A percentile compares a stretch with the other conserved stretches of the same genome.
phyloP scores from a whole-genome alignment of 2,329 filamentous ascomycete genomes.

The Microsporum audouinii region DNA sequence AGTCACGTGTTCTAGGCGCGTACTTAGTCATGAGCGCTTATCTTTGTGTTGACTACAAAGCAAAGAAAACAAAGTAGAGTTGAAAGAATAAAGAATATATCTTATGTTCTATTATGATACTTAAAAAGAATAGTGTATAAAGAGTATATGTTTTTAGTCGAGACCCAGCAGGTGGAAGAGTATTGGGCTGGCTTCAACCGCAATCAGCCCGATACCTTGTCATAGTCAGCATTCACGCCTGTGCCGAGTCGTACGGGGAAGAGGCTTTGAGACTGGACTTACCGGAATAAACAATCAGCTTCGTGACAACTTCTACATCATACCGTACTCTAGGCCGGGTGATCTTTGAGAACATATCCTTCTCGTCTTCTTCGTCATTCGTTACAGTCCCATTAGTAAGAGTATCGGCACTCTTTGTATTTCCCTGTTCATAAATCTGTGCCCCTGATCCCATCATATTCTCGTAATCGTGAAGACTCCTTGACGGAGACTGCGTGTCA shows the following conservation, averaged over 20 bases:
- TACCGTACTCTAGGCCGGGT: slow-evolving; percentile 83
- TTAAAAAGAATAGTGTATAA: neutral
- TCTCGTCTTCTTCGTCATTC: slow-evolving; percentile 43
- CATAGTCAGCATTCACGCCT: slow-evolving; percentile 8
- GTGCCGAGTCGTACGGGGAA: slow-evolving; percentile 3
- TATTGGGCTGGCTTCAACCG: slow-evolving; percentile 62
- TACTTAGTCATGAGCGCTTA: neutral
- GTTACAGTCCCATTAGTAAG: slow-evolving; percentile 14
- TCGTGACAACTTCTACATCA: slow-evolving; percentile 97
- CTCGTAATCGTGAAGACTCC: slow-evolving; percentile 53
- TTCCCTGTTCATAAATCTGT: slow-evolving; percentile 29
- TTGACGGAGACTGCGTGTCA: slow-evolving; percentile 20
- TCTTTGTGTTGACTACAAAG: neutral
- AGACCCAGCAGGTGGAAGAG: slow-evolving; percentile 54
- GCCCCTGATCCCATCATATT: slow-evolving; percentile 60
- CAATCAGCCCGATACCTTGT: slow-evolving; percentile 69
- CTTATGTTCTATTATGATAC: neutral
- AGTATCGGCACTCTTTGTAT: slow-evolving; percentile 22
- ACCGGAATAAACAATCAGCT: slow-evolving; percentile 90
- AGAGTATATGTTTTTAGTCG: neutral
- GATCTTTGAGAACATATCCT: slow-evolving; percentile 72
- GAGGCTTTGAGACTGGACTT: slow-evolving; percentile 25
- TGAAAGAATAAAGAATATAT: neutral
- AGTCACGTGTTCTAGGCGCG: neutral
- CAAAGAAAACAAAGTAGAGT: neutral